Evolutionary conservation across 306 rosid genomes (phyloP).

Genomic region (Lithocarpus polystachyus): DNA sequence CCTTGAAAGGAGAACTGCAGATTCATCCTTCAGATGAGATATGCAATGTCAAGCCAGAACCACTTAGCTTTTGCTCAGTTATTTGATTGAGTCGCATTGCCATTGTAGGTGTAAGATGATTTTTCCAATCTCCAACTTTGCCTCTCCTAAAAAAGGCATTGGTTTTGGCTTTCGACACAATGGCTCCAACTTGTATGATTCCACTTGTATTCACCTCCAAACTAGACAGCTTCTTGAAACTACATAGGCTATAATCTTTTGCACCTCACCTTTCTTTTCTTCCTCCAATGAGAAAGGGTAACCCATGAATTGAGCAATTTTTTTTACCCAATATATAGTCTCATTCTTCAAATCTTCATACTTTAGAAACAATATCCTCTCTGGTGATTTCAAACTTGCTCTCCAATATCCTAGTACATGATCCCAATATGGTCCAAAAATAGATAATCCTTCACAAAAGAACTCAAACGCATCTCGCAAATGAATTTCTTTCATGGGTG

Average conservation of each 20-base stretch:
- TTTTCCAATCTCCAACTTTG: constrained; percentile 17
- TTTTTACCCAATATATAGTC: neutral
- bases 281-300: constrained; percentile 5
- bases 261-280: neutral
- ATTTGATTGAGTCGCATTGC: neutral
- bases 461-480: constrained; percentile 9
- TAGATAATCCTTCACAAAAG: constrained; percentile 16
- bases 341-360: constrained; percentile 23
- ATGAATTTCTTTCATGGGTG: neutral
- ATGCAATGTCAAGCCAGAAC: too few relatives aligned
- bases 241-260: constrained; percentile 5
- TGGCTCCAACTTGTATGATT: neutral
- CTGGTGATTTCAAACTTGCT: constrained; percentile 12
- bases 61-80: neutral
- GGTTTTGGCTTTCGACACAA: neutral
- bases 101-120: constrained; percentile 4
- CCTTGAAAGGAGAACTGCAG: too few relatives aligned
- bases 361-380: constrained; percentile 9
- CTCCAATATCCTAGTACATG: constrained; percentile 18
- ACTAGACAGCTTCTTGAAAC: constrained; percentile 12
- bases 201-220: constrained; percentile 24
- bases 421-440: constrained; percentile 18
- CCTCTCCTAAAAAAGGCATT: constrained; percentile 10
- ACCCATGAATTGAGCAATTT: constrained; percentile 18
- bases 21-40: too few relatives aligned